Conservation (phyloP, 768 basidiomycete species). For the Tricholoma hemisulphureum region DNA sequence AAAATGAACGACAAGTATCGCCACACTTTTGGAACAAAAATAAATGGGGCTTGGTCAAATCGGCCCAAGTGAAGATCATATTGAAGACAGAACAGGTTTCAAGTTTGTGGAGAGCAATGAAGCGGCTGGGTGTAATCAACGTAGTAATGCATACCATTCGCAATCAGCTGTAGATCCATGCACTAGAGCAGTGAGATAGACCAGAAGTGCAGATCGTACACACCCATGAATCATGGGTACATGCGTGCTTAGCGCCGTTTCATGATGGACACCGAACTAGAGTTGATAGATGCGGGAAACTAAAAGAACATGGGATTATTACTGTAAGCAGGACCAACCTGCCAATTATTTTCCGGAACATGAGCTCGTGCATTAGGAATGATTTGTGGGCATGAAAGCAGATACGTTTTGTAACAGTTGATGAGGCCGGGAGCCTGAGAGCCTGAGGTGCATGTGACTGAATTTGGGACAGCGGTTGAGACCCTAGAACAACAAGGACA, state of each 20-base stretch:
- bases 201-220: neutral
- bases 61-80: constrained; percentile 8
- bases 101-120: neutral
- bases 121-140: constrained; percentile 2
- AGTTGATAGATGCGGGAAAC: neutral
- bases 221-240: constrained; percentile 5
- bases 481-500: neutral
- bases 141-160: constrained; percentile 11
- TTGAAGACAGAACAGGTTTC: constrained; percentile 15
- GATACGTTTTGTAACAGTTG: neutral
- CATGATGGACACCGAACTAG: neutral
- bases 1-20: constrained; percentile 13
- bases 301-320: neutral
- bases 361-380: neutral
- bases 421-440: neutral
- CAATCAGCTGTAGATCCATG: constrained; percentile 6
- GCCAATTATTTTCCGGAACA: neutral
- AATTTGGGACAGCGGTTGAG: neutral
- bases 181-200: neutral
- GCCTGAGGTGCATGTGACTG: neutral
- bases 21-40: constrained; percentile 15
- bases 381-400: neutral
- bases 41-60: constrained; percentile 14
- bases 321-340: neutral
- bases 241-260: neutral